Percentiles rank a stretch among this genome's conserved stretches.
Conservation (phyloP, 306 rosid species). For the Pyrus betulifolia region DNA sequence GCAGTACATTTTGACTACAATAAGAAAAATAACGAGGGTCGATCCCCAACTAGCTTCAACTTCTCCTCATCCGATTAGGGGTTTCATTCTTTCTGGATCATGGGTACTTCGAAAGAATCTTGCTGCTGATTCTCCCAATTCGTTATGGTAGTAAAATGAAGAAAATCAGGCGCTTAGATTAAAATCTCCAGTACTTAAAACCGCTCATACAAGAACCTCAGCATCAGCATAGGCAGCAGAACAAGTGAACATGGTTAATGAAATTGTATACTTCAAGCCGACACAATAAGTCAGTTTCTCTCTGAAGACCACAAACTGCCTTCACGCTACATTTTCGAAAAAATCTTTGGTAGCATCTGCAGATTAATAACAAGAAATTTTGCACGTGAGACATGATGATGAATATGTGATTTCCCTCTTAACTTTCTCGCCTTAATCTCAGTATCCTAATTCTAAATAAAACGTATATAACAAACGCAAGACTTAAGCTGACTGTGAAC, state of each 20-base stretch:
- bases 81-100: neutral
- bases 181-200: neutral
- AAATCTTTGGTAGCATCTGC: conserved; percentile 82
- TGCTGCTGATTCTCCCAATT: neutral
- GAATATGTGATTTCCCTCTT: neutral
- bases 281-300: conserved; percentile 2
- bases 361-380: conserved; percentile 12
- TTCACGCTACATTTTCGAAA: conserved; percentile 31
- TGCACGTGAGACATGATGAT: neutral
- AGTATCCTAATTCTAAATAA: neutral
- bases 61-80: neutral
- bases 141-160: neutral
- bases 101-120: neutral
- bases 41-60: neutral
- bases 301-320: conserved; percentile 21
- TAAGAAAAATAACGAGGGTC: neutral
- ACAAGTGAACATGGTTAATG: conserved; percentile 5
- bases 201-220: conserved; percentile 18
- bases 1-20: neutral
- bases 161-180: conserved; percentile 1
- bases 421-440: neutral
- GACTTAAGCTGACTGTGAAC: neutral
- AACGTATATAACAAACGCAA: neutral
- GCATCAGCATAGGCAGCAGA: conserved; percentile 18
- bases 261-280: conserved; percentile 14